These are phyloP conservation scores for Starmerella asiatica DNA, from an alignment of 805 yeast species.

Conservation along the genomic window DNA sequence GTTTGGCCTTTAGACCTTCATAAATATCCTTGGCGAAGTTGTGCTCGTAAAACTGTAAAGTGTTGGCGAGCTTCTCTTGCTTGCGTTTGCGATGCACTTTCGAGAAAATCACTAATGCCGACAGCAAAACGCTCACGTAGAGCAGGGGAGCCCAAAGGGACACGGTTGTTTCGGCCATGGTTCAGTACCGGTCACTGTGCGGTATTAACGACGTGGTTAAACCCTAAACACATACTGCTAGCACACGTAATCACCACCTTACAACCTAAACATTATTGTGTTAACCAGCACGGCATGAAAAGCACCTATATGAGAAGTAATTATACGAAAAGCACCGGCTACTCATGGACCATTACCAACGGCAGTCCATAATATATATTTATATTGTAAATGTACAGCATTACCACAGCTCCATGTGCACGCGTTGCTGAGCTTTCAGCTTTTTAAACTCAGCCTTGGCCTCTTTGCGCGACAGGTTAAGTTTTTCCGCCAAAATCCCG, in stretches of 20 bases:
- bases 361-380: too few species aligned
- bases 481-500: constrained; percentile 8
- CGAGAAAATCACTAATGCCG: constrained; percentile 58
- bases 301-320: too few species aligned
- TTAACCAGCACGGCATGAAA: background rate
- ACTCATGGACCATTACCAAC: too few species aligned
- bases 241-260: too few species aligned
- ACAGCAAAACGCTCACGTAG: constrained; percentile 54
- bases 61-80: constrained; percentile 38
- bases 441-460: constrained; percentile 12
- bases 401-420: constrained; percentile 39
- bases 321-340: too few species aligned
- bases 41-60: constrained; percentile 57
- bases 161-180: constrained; percentile 15
- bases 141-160: constrained; percentile 30
- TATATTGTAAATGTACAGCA: too few species aligned
- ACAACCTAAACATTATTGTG: background rate
- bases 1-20: constrained; percentile 40
- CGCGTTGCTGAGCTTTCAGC: constrained; percentile 21
- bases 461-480: constrained; percentile 6
- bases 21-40: constrained; percentile 56
- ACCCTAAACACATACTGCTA: background rate
- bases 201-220: too few species aligned
- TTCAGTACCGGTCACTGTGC: too few species aligned
- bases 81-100: constrained; percentile 50